phyloP scores from a whole-genome alignment of 345 rosid genomes.

The Garcia nutans region DNA sequence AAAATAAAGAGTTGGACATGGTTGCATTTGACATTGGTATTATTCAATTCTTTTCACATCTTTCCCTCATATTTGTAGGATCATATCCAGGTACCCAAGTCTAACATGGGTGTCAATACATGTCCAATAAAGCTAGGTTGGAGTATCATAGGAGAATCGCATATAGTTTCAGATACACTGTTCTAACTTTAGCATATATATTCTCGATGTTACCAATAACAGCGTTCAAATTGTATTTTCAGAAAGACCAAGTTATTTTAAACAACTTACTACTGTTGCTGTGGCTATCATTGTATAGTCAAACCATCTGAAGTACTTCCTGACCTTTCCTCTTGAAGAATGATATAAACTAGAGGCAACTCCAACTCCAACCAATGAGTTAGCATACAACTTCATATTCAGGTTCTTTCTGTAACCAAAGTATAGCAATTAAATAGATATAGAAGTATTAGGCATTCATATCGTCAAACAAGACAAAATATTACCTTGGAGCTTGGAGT shows the following conservation, averaged over 20 bases:
- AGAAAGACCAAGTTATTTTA: background rate
- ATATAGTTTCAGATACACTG: background rate
- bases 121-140: background rate
- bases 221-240: background rate
- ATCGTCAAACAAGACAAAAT: background rate
- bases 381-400: slow-evolving; percentile 73
- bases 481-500: slow-evolving; percentile 84
- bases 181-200: background rate
- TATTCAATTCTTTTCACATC: no score
- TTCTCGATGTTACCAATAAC: background rate
- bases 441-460: background rate
- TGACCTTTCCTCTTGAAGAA: slow-evolving; percentile 73
- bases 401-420: slow-evolving; percentile 59
- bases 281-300: slow-evolving; percentile 96
- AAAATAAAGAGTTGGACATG: no score
- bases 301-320: slow-evolving; percentile 81
- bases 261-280: slow-evolving; percentile 60
- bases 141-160: background rate
- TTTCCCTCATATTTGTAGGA: no score
- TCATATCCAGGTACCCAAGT: no score
- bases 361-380: slow-evolving; percentile 94
- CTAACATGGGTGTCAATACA: background rate
- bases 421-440: slow-evolving; percentile 11
- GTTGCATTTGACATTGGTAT: no score
- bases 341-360: slow-evolving; percentile 84